Conservation (phyloP, 2,329 filamentous ascomycete species). For the Talaromyces atroroseus region DNA sequence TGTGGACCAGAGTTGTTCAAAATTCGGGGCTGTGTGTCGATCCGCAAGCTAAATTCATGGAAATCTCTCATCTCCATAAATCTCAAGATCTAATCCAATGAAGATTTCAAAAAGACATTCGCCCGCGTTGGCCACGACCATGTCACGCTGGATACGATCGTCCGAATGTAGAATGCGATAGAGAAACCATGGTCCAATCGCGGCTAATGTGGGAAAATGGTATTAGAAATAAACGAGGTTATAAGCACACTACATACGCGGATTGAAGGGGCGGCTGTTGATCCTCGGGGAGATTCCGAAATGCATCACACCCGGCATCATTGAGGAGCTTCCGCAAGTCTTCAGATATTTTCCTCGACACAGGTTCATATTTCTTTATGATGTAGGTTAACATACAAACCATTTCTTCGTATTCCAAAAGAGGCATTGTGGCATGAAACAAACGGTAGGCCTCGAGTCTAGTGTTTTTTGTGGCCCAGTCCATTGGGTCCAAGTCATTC, state of each 20-base stretch:
- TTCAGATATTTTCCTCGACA: background rate
- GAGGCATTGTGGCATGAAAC: conserved; percentile 1
- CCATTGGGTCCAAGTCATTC: background rate
- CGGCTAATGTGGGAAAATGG: background rate
- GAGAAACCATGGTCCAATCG: background rate
- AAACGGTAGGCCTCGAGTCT: background rate
- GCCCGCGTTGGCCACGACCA: background rate
- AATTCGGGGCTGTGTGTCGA: background rate
- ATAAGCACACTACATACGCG: background rate
- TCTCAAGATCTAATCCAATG: background rate
- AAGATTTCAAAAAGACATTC: background rate
- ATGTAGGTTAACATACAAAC: background rate
- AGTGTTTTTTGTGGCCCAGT: background rate
- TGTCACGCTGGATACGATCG: background rate
- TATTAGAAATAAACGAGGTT: background rate
- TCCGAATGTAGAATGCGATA: conserved; percentile 3
- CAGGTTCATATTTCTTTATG: background rate
- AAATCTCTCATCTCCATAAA: background rate
- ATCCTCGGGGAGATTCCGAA: conserved; percentile 1
- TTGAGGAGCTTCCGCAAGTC: background rate
- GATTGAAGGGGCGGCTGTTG: background rate
- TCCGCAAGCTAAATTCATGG: background rate
- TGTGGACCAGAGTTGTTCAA: background rate
- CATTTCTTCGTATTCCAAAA: conserved; percentile 5
- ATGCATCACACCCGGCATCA: background rate